Conservation (phyloP, 2,329 filamentous ascomycete genomes). For the Calonectria ilicicola region DNA sequence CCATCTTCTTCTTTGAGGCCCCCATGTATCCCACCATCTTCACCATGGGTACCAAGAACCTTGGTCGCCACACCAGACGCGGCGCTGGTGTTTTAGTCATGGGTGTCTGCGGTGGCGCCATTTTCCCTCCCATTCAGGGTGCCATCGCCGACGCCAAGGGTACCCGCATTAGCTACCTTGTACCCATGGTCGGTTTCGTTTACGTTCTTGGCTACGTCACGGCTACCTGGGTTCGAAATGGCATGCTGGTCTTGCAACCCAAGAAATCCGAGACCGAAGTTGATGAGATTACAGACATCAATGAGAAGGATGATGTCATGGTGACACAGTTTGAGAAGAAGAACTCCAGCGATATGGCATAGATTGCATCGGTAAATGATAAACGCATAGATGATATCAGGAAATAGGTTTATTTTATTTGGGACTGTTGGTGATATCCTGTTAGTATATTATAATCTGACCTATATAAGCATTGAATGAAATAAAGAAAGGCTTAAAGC, state of each 20-base stretch:
- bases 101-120: slow-evolving; percentile 78
- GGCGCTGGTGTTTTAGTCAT: slow-evolving; percentile 78
- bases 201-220: slow-evolving; percentile 38
- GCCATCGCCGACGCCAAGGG: slow-evolving; percentile 37
- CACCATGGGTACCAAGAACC: slow-evolving; percentile 78
- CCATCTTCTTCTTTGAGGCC: slow-evolving; percentile 82
- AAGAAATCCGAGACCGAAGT: slow-evolving; percentile 19
- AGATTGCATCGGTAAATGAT: neutral
- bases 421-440: neutral
- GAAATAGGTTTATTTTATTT: neutral
- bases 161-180: slow-evolving; percentile 39
- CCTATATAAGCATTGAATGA: neutral
- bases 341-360: slow-evolving; percentile 27
- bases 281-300: slow-evolving; percentile 12
- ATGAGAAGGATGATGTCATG: slow-evolving; percentile 24
- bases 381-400: neutral
- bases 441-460: neutral
- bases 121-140: slow-evolving; percentile 37
- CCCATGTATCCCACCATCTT: slow-evolving; percentile 87
- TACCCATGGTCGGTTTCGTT: slow-evolving; percentile 39
- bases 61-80: slow-evolving; percentile 81
- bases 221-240: slow-evolving; percentile 33
- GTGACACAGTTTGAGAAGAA: slow-evolving; percentile 40
- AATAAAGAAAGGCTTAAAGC: neutral
- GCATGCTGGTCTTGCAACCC: slow-evolving; percentile 26